Conservation (phyloP, 208 protist genomes). For the Ichthyophonus hoferi region DNA sequence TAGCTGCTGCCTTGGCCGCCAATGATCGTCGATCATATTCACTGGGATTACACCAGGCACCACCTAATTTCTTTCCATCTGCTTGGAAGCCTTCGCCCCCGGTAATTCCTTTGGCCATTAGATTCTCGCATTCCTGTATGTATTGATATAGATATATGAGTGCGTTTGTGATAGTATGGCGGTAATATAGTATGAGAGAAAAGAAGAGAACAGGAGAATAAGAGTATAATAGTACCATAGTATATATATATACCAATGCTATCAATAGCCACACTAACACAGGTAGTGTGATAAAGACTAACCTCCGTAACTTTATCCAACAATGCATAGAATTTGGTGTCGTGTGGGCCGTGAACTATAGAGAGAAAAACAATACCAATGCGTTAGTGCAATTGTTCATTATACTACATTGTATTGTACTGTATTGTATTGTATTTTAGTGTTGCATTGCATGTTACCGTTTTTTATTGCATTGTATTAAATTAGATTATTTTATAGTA, state of each 20-base stretch:
- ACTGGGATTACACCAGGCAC: neutral
- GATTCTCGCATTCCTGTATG: neutral
- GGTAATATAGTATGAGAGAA: neutral
- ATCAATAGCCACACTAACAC: no score
- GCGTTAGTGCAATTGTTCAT: no score
- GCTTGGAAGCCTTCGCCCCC: neutral
- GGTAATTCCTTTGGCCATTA: constrained; percentile 10
- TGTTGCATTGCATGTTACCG: no score
- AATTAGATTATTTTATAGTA: no score
- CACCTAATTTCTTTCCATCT: constrained; percentile 17
- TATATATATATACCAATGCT: no score
- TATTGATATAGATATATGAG: neutral
- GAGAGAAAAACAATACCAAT: neutral
- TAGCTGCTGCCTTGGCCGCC: neutral
- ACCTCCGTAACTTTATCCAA: constrained; percentile 1
- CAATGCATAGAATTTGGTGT: constrained; percentile 10
- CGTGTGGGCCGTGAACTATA: constrained; percentile 26
- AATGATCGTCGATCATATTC: neutral
- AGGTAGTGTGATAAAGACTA: no score
- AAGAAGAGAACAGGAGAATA: neutral
- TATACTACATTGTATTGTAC: no score
- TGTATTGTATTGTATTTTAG: no score
- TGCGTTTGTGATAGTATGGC: neutral
- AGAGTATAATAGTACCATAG: no score
- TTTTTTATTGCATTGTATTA: no score